These are phyloP conservation scores for Mallotus repandus DNA, from an alignment of 441 rosid genomes.

Conservation along the genomic window DNA sequence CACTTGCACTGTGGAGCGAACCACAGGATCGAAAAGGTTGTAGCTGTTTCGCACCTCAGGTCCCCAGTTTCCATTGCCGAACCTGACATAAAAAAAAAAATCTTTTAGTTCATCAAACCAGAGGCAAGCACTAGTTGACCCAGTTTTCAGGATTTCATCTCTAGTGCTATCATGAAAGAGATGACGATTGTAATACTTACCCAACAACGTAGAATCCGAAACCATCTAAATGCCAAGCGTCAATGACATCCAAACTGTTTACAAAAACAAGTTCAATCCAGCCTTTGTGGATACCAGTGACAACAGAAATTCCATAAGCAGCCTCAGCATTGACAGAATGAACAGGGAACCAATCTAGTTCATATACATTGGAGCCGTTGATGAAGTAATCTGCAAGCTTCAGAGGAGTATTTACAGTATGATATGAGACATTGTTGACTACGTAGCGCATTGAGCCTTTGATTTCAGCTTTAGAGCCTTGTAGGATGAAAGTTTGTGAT, in stretches of 20 bases:
- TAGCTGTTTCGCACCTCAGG: slow-evolving; percentile 26
- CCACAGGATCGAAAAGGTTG: slow-evolving; percentile 30
- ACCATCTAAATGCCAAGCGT: slow-evolving; percentile 50
- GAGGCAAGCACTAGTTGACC: background rate
- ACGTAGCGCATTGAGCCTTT: slow-evolving; percentile 32
- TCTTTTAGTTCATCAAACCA: background rate
- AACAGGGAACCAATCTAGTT: slow-evolving; percentile 33
- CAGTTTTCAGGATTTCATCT: too few species aligned
- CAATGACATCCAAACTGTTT: slow-evolving; percentile 31
- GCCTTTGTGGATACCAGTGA: slow-evolving; percentile 38
- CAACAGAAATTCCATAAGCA: slow-evolving; percentile 38
- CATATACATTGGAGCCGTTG: background rate
- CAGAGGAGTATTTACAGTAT: slow-evolving; percentile 46
- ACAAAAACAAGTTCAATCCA: slow-evolving; percentile 42
- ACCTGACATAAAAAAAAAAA: slow-evolving; percentile 6
- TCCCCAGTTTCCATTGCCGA: slow-evolving; percentile 32
- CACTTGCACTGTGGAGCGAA: slow-evolving; percentile 34
- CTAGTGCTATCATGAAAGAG: too few species aligned
- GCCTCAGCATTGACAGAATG: slow-evolving; percentile 28
- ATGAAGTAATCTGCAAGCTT: slow-evolving; percentile 50
- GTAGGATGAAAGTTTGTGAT: slow-evolving; percentile 43
- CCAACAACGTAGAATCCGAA: slow-evolving; percentile 44
- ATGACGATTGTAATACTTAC: slow-evolving; percentile 18
- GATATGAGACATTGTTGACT: slow-evolving; percentile 54
- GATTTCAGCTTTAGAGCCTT: slow-evolving; percentile 31